Percentiles rank a stretch among this genome's conserved stretches.
These are phyloP conservation scores for Phytophthora sansomeana DNA, from an alignment of 352 stramenopile genomes.

Conservation along the genomic window DNA sequence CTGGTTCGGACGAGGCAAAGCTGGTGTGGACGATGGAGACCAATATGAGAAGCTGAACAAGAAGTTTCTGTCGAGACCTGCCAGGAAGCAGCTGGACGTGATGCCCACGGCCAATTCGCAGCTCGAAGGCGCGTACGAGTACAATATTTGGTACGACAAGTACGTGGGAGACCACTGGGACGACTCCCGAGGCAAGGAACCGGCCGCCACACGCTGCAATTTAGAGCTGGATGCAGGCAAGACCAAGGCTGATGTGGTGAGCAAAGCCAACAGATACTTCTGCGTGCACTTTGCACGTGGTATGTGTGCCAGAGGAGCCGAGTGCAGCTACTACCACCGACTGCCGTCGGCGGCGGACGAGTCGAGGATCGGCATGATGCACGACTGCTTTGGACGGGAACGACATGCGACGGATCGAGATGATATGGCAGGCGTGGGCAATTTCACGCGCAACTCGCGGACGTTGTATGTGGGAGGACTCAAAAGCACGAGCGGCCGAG, in stretches of 20 bases:
- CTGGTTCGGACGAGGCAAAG: conserved; percentile 94
- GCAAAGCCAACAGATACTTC: conserved; percentile 89
- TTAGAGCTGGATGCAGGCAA: conserved; percentile 88
- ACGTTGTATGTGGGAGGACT: conserved; percentile 93
- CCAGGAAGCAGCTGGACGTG: conserved; percentile 92
- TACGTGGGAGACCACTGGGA: conserved; percentile 93
- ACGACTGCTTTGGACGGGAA: conserved; percentile 94
- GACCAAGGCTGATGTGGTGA: conserved; percentile 92
- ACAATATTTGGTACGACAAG: conserved; percentile 97
- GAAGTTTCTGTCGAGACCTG: conserved; percentile 84
- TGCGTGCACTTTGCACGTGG: conserved; percentile 94
- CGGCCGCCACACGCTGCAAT: conserved; percentile 87
- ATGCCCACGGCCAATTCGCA: conserved; percentile 88
- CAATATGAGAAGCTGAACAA: conserved; percentile 89
- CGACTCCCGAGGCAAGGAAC: conserved; percentile 85
- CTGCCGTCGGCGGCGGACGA: conserved; percentile 83
- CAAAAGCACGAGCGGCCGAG: conserved; percentile 55
- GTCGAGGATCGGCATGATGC: conserved; percentile 84
- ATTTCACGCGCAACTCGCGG: conserved; percentile 91
- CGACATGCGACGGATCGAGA: conserved; percentile 92
- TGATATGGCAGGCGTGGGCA: conserved; percentile 93
- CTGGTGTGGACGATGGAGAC: conserved; percentile 68
- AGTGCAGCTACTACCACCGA: conserved; percentile 95
- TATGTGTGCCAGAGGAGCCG: conserved; percentile 85
- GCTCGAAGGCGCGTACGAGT: conserved; percentile 93